A percentile compares a stretch with the other conserved stretches of the same genome.
Evolutionary conservation across 495 filamentous ascomycete species (phyloP).

Genomic region (Xylaria flabelliformis): DNA sequence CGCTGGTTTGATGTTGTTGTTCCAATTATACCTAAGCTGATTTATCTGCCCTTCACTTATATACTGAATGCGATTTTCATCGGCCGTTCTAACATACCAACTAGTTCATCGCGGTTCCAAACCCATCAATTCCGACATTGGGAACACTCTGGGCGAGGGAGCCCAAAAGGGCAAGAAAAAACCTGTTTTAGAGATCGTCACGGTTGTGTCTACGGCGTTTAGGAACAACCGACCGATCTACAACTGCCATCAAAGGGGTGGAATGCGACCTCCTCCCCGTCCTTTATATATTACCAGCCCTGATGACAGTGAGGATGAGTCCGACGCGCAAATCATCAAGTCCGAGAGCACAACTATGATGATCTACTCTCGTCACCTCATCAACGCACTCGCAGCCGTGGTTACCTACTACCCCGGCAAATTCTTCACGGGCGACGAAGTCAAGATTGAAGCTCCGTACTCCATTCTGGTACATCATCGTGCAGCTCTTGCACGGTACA

Average conservation of each 20-base stretch:
- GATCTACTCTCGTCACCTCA: conserved; percentile 47
- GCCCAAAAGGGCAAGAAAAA: conserved; percentile 8
- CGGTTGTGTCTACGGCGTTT: conserved; percentile 33
- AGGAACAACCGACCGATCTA: conserved; percentile 1
- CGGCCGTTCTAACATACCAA: neutral
- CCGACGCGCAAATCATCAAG: conserved; percentile 30
- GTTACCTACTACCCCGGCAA: conserved; percentile 44
- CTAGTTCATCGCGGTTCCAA: conserved; percentile 39
- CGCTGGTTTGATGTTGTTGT: neutral
- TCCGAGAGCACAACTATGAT: conserved; percentile 42
- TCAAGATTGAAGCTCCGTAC: conserved; percentile 44
- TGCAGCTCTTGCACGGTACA: conserved; percentile 42
- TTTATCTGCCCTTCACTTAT: neutral
- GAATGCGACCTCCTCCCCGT: neutral
- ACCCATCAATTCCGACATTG: conserved; percentile 38
- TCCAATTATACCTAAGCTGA: neutral
- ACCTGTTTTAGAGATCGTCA: conserved; percentile 46
- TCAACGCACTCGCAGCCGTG: conserved; percentile 48
- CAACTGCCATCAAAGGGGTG: neutral
- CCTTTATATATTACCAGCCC: neutral
- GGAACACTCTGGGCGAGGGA: conserved; percentile 23
- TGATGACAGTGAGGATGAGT: conserved; percentile 12
- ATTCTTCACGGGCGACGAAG: conserved; percentile 35
- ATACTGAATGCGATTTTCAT: neutral
- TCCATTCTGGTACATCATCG: conserved; percentile 45